These are phyloP conservation scores for Pterocarpus macrocarpus DNA, from an alignment of 306 rosid genomes.

Conservation along the genomic window DNA sequence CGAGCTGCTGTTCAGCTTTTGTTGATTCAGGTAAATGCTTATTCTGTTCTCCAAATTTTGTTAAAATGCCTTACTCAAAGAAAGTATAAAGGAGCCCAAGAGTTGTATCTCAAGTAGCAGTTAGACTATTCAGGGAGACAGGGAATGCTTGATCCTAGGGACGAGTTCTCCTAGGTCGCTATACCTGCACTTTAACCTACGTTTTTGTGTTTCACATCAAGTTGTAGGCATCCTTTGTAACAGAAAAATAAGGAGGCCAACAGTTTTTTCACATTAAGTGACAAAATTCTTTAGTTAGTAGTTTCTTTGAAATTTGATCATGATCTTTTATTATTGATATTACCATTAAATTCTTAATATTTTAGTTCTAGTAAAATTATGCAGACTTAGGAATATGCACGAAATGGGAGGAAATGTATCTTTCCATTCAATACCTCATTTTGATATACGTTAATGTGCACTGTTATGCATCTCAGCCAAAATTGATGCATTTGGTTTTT, in stretches of 20 bases:
- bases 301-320: constrained; percentile 4
- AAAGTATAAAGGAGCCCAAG: constrained; percentile 17
- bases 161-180: background rate
- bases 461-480: constrained; percentile 27
- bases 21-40: constrained; percentile 85
- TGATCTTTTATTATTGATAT: constrained; percentile 16
- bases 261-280: background rate
- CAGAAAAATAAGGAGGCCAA: background rate
- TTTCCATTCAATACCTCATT: constrained; percentile 33
- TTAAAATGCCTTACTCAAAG: constrained; percentile 10
- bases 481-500: constrained; percentile 16
- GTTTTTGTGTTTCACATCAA: background rate
- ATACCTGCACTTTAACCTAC: background rate
- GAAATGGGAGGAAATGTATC: background rate
- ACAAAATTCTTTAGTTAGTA: background rate
- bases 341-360: constrained; percentile 20
- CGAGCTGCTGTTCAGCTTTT: constrained; percentile 97
- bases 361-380: constrained; percentile 18
- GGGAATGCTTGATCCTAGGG: background rate
- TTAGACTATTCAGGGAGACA: constrained; percentile 2
- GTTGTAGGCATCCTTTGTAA: background rate
- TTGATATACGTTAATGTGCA: background rate
- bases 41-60: constrained; percentile 14
- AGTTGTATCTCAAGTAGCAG: constrained; percentile 19
- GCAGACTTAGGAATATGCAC: constrained; percentile 16